phyloP scores from a whole-genome alignment of 23 red algal genomes.

The Porphyridium purpureum region DNA sequence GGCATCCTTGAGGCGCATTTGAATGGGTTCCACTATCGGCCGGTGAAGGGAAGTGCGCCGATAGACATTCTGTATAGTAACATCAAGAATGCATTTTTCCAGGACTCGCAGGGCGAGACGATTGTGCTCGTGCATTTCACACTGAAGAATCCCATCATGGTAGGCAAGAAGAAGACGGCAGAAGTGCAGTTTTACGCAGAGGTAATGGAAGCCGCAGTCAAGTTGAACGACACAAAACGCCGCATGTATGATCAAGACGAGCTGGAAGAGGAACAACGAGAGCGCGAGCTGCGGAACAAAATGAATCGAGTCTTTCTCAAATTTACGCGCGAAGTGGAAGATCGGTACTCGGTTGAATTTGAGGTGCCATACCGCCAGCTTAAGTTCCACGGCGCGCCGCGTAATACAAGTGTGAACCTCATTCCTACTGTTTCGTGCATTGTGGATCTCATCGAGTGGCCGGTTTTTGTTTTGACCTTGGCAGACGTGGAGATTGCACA shows the following conservation, averaged over 20 bases:
- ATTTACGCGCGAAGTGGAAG: constrained; percentile 84
- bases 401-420: constrained; percentile 35
- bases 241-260: constrained; percentile 89
- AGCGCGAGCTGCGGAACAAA: constrained; percentile 72
- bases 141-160: constrained; percentile 76
- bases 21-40: constrained; percentile 82
- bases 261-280: constrained; percentile 88
- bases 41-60: constrained; percentile 15
- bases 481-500: constrained; percentile 88
- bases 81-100: constrained; percentile 94
- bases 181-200: constrained; percentile 96
- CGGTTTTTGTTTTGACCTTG: constrained; percentile 66
- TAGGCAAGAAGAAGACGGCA: constrained; percentile 72
- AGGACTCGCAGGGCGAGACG: constrained; percentile 76
- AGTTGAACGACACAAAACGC: constrained; percentile 64
- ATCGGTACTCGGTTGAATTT: constrained; percentile 68
- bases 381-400: constrained; percentile 70
- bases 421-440: constrained; percentile 86
- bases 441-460: constrained; percentile 85
- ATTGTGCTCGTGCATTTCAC: constrained; percentile 94
- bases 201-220: constrained; percentile 90
- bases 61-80: constrained; percentile 89
- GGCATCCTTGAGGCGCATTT: constrained; percentile 76
- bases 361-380: constrained; percentile 90
- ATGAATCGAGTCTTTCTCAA: constrained; percentile 80